These are phyloP conservation scores for Magnolia changhungtana DNA, from an alignment of 164 flowering plant species.

Conservation along the genomic window DNA sequence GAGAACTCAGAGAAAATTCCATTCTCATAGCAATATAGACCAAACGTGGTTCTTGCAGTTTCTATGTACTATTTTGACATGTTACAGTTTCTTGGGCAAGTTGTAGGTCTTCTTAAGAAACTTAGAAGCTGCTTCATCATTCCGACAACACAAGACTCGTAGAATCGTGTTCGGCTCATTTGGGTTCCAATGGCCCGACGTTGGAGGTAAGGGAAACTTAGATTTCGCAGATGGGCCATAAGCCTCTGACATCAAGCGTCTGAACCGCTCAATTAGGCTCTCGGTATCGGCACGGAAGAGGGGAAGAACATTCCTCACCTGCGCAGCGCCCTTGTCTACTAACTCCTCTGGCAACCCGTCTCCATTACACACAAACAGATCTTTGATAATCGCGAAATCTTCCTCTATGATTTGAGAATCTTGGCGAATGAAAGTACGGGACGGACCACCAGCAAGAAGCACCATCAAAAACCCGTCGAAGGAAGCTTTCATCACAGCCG, in stretches of 20 bases:
- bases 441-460: conserved; percentile 84
- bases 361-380: conserved; percentile 75
- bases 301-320: conserved; percentile 47
- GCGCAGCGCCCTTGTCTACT: conserved; percentile 57
- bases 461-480: conserved; percentile 81
- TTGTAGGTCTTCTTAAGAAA: conserved; percentile 75
- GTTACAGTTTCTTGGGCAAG: conserved; percentile 64
- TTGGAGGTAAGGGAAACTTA: conserved; percentile 69
- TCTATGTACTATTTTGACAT: neutral
- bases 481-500: conserved; percentile 83
- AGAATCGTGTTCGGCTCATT: conserved; percentile 74
- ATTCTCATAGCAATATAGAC: neutral
- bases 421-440: conserved; percentile 52
- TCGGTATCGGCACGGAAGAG: conserved; percentile 45
- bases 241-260: conserved; percentile 22
- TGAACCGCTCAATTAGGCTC: conserved; percentile 53
- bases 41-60: neutral
- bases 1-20: neutral
- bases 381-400: conserved; percentile 63
- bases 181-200: conserved; percentile 72
- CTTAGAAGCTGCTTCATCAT: conserved; percentile 63
- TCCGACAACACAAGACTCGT: conserved; percentile 65
- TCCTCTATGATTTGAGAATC: conserved; percentile 66
- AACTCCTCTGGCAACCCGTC: conserved; percentile 84
- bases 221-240: conserved; percentile 56